Base-by-base conservation (phyloP, 768 basidiomycete species). In the Boletellus emodensis region DNA sequence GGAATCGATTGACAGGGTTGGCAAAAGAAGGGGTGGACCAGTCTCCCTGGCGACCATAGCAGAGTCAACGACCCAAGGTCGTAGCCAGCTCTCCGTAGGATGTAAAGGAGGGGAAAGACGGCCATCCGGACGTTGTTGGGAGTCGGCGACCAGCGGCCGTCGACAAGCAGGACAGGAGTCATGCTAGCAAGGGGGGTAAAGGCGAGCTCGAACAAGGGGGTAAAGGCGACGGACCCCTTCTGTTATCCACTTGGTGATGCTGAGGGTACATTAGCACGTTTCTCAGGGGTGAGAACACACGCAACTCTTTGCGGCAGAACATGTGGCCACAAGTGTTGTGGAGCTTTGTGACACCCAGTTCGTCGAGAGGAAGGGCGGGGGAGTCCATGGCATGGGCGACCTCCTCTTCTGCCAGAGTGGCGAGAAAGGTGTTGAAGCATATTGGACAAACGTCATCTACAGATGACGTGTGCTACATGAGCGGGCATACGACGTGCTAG, bases 241-340 rank as follows among this genome's bases (percentile, higher is more conserved):
- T 20, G 57, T 62, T 34, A 85, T 73, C 85, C 85, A 87, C 54
- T 78, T 80, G 6, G 73, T 72, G 43, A 87, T 83, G 64, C 85
- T 87, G 53, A 48, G 30, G n/a, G 35, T 34, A 48, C n/a, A 46
- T 64, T 24, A 63, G 60, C 49, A 54, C 48, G 49, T 24, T 30
- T 48, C 35, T 40, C 38, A 48, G 37, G 36, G n/a, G 30, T 43
- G 17, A 47, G 37, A 38, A 49, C 40, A 60, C 63, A 70, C 70
- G 68, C 63, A 73, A 90, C 89, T 91, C 89, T 72, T 81, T 82
- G 57, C 86, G 77, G 64, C 89, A 91, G 60, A 90, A 91, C n/a
- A 85, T 58, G 62, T 92, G 89, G 13, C 80, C 76, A 55, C 82
- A 80, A 68, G 58, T 75, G 49, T 58, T 76, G 62, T 49, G 71